Percentiles rank a stretch among this genome's conserved stretches.
Evolutionary conservation across 805 yeast genomes (phyloP).

Genomic region (Yarrowia sp.): DNA sequence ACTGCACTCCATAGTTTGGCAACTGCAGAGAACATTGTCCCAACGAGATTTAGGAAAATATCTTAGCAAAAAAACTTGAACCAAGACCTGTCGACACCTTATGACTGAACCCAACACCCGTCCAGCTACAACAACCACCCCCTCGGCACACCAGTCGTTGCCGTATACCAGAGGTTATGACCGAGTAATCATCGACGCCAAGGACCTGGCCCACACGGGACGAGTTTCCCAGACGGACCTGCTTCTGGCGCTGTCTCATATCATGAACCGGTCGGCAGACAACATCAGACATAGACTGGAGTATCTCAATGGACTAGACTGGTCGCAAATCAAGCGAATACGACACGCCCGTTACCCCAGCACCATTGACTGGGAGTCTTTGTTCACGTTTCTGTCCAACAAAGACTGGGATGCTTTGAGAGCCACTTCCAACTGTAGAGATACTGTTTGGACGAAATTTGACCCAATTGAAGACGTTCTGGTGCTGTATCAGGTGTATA

Average conservation of each 20-base stretch:
- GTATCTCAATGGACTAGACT: background rate
- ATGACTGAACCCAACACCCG: constrained; percentile 3
- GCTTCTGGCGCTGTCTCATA: background rate
- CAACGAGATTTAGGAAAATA: too few species aligned
- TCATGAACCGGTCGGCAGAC: background rate
- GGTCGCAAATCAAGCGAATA: background rate
- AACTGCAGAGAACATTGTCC: too few species aligned
- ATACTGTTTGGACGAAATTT: background rate
- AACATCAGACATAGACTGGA: background rate
- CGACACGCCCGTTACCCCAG: constrained; percentile 8
- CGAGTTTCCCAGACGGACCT: background rate
- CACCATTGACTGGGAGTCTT: constrained; percentile 18
- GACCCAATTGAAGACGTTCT: background rate
- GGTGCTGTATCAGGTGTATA: background rate
- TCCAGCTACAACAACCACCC: too few species aligned
- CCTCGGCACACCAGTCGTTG: background rate
- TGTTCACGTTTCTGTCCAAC: background rate
- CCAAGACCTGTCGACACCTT: background rate
- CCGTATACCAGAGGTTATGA: constrained; percentile 23
- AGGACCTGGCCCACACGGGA: constrained; percentile 13
- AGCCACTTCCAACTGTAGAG: background rate
- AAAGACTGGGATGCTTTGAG: background rate
- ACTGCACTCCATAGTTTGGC: too few species aligned
- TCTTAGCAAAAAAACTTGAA: background rate
- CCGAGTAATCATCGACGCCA: constrained; percentile 19